These are phyloP conservation scores for Sutorius australiensis DNA, from an alignment of 768 basidiomycete genomes.

Conservation along the genomic window DNA sequence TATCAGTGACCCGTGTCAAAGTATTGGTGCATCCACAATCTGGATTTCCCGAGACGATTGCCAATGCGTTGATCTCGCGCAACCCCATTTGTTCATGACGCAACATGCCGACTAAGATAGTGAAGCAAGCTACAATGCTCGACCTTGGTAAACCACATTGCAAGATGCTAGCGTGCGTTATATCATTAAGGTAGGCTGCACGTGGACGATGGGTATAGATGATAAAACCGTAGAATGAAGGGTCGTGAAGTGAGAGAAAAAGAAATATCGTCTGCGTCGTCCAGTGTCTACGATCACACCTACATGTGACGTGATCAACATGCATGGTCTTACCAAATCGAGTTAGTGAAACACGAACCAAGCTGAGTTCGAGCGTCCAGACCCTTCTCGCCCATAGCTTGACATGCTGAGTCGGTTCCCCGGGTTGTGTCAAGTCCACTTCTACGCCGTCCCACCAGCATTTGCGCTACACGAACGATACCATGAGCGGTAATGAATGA, in stretches of 20 bases:
- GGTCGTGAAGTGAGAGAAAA: constrained; percentile 15
- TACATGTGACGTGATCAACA: constrained; percentile 5
- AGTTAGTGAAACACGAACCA: constrained; percentile 50
- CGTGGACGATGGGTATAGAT: constrained; percentile 27
- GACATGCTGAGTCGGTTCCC: constrained; percentile 51
- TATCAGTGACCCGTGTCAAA: not conserved
- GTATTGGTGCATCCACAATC: not conserved
- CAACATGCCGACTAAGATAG: not conserved
- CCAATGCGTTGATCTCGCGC: not conserved
- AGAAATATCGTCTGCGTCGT: constrained; percentile 5
- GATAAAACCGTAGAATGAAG: constrained; percentile 16
- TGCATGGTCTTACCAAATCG: not conserved
- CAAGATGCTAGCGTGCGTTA: constrained; percentile 27
- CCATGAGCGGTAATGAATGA: not conserved
- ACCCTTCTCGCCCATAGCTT: constrained; percentile 97
- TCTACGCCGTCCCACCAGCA: constrained; percentile 99
- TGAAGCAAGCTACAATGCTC: not conserved
- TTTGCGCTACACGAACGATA: constrained; percentile 65
- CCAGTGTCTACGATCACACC: constrained; percentile 15
- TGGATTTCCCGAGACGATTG: not conserved
- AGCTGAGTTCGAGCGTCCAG: constrained; percentile 95
- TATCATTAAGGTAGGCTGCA: constrained; percentile 27
- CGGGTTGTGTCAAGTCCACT: constrained; percentile 68
- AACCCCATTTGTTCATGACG: not conserved
- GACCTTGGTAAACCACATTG: constrained; percentile 8